A percentile compares a stretch with the other conserved stretches of the same genome.
Conservation (phyloP, 495 filamentous ascomycete genomes). For the Penicillium paxilli region DNA sequence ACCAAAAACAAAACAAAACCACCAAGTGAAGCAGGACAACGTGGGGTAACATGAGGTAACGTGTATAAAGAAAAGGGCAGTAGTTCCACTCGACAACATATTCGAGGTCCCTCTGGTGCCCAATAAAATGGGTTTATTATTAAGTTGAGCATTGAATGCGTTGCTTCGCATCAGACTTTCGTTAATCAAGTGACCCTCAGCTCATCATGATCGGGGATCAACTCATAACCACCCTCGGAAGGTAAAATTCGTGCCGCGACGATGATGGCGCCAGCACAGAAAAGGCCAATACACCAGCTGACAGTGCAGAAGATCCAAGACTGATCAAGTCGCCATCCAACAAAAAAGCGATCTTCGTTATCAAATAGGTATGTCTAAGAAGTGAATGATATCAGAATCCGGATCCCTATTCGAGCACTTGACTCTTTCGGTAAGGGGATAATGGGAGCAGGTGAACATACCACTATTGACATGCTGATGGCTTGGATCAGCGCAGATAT, state of each 20-base stretch:
- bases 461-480: constrained; percentile 74
- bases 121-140: too few species aligned
- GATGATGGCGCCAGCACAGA: constrained; percentile 61
- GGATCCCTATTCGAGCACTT: neutral
- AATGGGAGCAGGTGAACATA: too few species aligned
- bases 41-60: too few species aligned
- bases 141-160: too few species aligned
- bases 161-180: too few species aligned
- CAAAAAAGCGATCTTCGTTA: constrained; percentile 80
- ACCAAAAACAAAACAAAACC: constrained; percentile 4
- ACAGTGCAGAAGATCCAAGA: constrained; percentile 76
- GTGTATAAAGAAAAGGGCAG: neutral
- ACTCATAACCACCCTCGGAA: constrained; percentile 82
- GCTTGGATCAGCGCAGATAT: constrained; percentile 63
- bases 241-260: constrained; percentile 67
- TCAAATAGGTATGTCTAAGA: constrained; percentile 77
- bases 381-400: neutral
- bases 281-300: constrained; percentile 65
- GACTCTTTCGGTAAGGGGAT: too few species aligned
- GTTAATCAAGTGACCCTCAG: constrained; percentile 9
- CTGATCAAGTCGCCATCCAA: constrained; percentile 79
- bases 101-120: too few species aligned
- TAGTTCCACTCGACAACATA: neutral
- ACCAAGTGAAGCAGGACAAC: neutral
- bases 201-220: constrained; percentile 54